Evolutionary conservation across 1,284 basidiomycete species (phyloP).

Genomic region (Cryptococcus depauperatus): DNA sequence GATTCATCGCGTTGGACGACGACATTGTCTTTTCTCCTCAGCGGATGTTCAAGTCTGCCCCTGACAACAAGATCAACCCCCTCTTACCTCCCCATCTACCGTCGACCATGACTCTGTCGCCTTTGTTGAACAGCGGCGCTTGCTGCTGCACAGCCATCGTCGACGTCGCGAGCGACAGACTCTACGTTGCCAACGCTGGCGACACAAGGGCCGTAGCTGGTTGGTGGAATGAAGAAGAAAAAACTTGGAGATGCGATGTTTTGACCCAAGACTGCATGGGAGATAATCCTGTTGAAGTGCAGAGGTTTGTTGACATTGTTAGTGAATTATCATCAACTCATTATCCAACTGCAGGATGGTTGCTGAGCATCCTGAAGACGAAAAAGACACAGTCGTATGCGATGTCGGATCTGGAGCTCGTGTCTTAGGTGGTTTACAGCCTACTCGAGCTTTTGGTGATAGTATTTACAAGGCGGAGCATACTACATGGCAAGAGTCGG

Average conservation of each 20-base stretch:
- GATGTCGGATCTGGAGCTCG: slow-evolving; percentile 55
- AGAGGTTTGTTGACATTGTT: slow-evolving; percentile 23
- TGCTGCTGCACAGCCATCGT: slow-evolving; percentile 77
- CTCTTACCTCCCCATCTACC: slow-evolving; percentile 1
- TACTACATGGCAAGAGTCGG: slow-evolving; percentile 62
- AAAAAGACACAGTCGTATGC: slow-evolving; percentile 63
- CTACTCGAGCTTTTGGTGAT: slow-evolving; percentile 75
- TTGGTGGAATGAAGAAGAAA: slow-evolving; percentile 61
- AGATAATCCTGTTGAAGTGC: slow-evolving; percentile 72
- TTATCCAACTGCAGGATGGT: slow-evolving; percentile 54
- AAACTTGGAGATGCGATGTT: slow-evolving; percentile 79
- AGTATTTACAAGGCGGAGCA: slow-evolving; percentile 67
- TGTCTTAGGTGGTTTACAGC: slow-evolving; percentile 80
- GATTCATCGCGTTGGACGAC: slow-evolving; percentile 47
- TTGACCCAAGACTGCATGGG: slow-evolving; percentile 94
- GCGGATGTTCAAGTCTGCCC: slow-evolving; percentile 42
- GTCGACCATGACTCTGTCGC: slow-evolving; percentile 53
- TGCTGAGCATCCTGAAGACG: slow-evolving; percentile 68
- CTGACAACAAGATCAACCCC: slow-evolving; percentile 15
- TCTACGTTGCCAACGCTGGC: slow-evolving; percentile 85
- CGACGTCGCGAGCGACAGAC: slow-evolving; percentile 64
- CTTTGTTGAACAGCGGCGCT: too few species aligned
- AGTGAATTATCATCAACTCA: not conserved
- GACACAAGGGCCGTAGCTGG: slow-evolving; percentile 93
- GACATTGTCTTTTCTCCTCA: slow-evolving; percentile 47